These are phyloP conservation scores for Pseudocercospora cruenta DNA, from an alignment of 2,329 filamentous ascomycete genomes.

Conservation along the genomic window DNA sequence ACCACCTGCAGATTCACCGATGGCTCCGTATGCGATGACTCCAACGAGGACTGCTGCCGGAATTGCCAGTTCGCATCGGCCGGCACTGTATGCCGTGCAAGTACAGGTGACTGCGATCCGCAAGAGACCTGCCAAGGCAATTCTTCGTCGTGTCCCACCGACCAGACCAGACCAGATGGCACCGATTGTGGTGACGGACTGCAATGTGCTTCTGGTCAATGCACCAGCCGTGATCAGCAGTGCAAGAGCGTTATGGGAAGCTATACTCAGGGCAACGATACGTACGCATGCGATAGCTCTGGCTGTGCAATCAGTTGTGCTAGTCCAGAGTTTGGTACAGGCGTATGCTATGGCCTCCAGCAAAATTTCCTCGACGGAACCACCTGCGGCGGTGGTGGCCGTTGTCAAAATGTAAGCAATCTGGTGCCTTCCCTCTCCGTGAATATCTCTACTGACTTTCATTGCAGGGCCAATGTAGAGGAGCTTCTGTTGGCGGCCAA, in stretches of 20 bases:
- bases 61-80: conserved; percentile 68
- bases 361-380: conserved; percentile 96
- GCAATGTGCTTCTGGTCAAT: conserved; percentile 87
- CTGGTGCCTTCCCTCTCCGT: not conserved
- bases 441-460: not conserved
- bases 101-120: conserved; percentile 81
- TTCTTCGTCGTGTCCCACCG: conserved; percentile 72
- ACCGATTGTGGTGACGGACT: conserved; percentile 72
- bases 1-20: conserved; percentile 81
- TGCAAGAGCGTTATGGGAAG: conserved; percentile 83
- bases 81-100: conserved; percentile 77
- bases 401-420: conserved; percentile 67
- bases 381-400: conserved; percentile 76
- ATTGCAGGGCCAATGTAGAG: conserved; percentile 70
- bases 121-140: conserved; percentile 79
- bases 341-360: conserved; percentile 73
- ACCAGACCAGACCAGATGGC: conserved; percentile 71
- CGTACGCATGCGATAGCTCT: conserved; percentile 73
- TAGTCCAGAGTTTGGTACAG: conserved; percentile 67
- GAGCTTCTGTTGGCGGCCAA: conserved; percentile 69
- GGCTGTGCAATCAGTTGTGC: conserved; percentile 78
- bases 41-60: conserved; percentile 82
- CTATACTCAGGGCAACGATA: conserved; percentile 73
- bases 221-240: conserved; percentile 87
- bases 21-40: conserved; percentile 77